Percentiles rank a stretch among this genome's conserved stretches.
Conservation (phyloP, 352 stramenopile genomes). For the Globisporangium paroecandrum region DNA sequence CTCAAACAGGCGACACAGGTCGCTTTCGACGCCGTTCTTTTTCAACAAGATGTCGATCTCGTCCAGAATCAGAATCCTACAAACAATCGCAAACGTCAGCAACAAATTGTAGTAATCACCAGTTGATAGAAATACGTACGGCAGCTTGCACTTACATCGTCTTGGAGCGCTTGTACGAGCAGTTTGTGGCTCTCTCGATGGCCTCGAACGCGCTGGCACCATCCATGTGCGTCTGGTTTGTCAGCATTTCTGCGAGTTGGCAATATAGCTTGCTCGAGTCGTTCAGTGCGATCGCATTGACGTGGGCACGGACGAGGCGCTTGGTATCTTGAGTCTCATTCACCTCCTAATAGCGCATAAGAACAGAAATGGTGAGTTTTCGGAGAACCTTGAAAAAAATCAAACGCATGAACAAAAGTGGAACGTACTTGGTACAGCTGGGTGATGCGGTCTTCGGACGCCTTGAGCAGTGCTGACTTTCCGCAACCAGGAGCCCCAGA, state of each 20-base stretch:
- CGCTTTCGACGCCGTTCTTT: slow-evolving; percentile 58
- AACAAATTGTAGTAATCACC: not conserved
- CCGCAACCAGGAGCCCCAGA: slow-evolving; percentile 74
- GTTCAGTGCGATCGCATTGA: slow-evolving; percentile 74
- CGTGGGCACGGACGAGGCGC: slow-evolving; percentile 44
- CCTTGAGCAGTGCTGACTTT: slow-evolving; percentile 71
- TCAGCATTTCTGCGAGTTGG: slow-evolving; percentile 53
- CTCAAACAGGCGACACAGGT: slow-evolving; percentile 77
- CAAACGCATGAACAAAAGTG: not conserved
- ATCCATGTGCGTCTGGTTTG: slow-evolving; percentile 37
- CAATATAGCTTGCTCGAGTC: slow-evolving; percentile 49
- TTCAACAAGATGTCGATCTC: slow-evolving; percentile 79
- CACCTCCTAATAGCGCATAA: slow-evolving; percentile 11
- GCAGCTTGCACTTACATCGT: slow-evolving; percentile 35
- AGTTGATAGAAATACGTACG: not conserved
- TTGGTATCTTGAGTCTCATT: slow-evolving; percentile 26
- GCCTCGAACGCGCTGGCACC: slow-evolving; percentile 59
- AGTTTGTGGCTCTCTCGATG: slow-evolving; percentile 52
- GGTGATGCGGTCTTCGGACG: slow-evolving; percentile 44
- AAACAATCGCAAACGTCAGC: not conserved
- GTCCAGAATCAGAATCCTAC: slow-evolving; percentile 70
- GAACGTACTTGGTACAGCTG: slow-evolving; percentile 46
- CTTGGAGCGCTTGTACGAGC: slow-evolving; percentile 39
- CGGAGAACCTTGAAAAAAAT: not conserved
- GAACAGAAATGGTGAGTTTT: not conserved